Evolutionary conservation across 2,329 filamentous ascomycete genomes (phyloP).

Genomic region (Endocalyx cinctus): DNA sequence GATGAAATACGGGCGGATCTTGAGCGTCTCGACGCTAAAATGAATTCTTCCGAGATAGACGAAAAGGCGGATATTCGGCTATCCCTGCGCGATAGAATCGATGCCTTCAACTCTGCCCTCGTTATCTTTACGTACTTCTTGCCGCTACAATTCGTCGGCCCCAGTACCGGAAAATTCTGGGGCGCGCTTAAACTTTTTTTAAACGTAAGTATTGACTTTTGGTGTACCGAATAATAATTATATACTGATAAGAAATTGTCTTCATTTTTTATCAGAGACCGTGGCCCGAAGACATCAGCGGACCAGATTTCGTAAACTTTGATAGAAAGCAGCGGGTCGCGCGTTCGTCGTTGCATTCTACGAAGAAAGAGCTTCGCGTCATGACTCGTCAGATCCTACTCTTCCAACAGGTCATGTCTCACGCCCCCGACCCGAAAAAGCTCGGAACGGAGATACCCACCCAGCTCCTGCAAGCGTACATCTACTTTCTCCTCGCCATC

Average conservation of each 20-base stretch:
- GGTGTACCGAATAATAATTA: background rate
- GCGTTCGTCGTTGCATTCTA: background rate
- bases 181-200: conserved; percentile 15
- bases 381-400: conserved; percentile 2
- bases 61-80: conserved; percentile 2
- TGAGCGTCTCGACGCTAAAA: conserved; percentile 1
- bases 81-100: conserved; percentile 13
- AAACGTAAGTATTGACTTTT: conserved; percentile 9
- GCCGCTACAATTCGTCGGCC: conserved; percentile 7
- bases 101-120: conserved; percentile 19
- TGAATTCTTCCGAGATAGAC: conserved; percentile 1
- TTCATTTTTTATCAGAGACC: conserved; percentile 23
- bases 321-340: conserved; percentile 2
- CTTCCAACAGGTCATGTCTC: conserved; percentile 4
- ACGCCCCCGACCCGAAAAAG: conserved; percentile 1
- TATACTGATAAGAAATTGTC: conserved; percentile 31
- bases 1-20: conserved; percentile 11
- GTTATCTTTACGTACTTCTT: conserved; percentile 18
- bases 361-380: conserved; percentile 2
- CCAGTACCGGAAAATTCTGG: conserved; percentile 20
- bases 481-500: conserved; percentile 5
- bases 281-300: conserved; percentile 1
- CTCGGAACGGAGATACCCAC: conserved; percentile 1
- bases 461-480: conserved; percentile 5
- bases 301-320: background rate